phyloP scores from a whole-genome alignment of 2,329 filamentous ascomycete genomes.

The Nannizzia gypsea region DNA sequence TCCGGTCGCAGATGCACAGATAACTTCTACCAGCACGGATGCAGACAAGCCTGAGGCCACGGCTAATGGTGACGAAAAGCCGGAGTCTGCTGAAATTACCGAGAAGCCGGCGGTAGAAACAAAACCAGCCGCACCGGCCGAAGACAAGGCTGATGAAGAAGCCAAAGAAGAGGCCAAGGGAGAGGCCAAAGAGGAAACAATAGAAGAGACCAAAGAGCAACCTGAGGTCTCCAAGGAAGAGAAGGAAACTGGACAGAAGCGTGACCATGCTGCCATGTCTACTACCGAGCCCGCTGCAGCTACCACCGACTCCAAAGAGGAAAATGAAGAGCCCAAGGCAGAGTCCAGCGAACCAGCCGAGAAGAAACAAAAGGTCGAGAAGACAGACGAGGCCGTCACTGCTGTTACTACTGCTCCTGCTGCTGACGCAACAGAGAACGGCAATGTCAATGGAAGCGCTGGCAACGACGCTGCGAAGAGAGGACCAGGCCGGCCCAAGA shows the following conservation, averaged over 20 bases:
- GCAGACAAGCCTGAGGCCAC: not conserved
- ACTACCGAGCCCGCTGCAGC: not conserved
- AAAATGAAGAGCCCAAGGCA: conserved; percentile 5
- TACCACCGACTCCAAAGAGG: not conserved
- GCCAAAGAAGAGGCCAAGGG: not conserved
- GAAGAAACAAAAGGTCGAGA: conserved; percentile 28
- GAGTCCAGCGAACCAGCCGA: conserved; percentile 16
- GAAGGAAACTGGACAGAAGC: conserved; percentile 18
- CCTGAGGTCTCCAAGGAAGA: not conserved
- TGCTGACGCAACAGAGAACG: conserved; percentile 3
- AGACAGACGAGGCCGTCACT: conserved; percentile 12
- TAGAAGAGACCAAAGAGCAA: not conserved
- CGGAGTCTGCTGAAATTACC: not conserved
- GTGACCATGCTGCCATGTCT: conserved; percentile 15
- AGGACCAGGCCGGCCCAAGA: conserved; percentile 22
- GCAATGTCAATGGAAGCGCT: conserved; percentile 1
- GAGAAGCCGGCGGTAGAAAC: conserved; percentile 1
- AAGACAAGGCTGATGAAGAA: not conserved
- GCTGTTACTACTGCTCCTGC: conserved; percentile 11
- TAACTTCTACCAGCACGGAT: not conserved
- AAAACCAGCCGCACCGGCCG: not conserved
- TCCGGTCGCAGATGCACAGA: not conserved
- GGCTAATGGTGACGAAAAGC: not conserved
- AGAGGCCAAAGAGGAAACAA: not conserved
- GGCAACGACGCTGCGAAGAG: conserved; percentile 23